Evolutionary conservation across 1,284 basidiomycete species (phyloP).

Genomic region (Ustilago cynodontis): DNA sequence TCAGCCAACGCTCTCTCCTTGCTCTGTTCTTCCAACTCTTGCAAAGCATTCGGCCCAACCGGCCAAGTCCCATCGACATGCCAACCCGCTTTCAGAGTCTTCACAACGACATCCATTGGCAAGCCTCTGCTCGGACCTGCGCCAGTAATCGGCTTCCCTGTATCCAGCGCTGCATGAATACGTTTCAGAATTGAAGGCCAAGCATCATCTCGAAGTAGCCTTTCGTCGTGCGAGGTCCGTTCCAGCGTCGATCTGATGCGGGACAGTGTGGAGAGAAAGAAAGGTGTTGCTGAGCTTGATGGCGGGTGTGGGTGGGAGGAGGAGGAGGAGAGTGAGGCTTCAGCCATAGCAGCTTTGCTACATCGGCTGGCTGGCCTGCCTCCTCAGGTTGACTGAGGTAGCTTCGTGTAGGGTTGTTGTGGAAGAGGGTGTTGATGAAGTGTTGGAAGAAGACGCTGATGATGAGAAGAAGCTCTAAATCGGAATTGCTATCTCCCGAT

Average conservation of each 20-base stretch:
- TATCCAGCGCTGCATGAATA: slow-evolving; percentile 32
- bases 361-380: neutral
- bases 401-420: neutral
- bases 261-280: slow-evolving; percentile 20
- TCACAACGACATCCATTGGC: slow-evolving; percentile 33
- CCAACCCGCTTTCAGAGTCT: slow-evolving; percentile 42
- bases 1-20: slow-evolving; percentile 6
- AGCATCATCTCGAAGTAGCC: slow-evolving; percentile 23
- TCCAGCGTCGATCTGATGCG: slow-evolving; percentile 12
- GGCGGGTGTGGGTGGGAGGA: neutral
- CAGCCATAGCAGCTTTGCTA: slow-evolving; percentile 5
- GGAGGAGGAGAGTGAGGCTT: neutral
- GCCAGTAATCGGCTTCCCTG: slow-evolving; percentile 35
- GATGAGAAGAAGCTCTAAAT: slow-evolving; percentile 2
- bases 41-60: slow-evolving; percentile 26
- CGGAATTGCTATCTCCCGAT: slow-evolving; percentile 5
- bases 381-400: neutral
- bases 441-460: neutral
- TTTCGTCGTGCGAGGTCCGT: slow-evolving; percentile 21
- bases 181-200: slow-evolving; percentile 36
- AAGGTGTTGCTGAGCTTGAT: slow-evolving; percentile 12
- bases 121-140: slow-evolving; percentile 37
- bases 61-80: slow-evolving; percentile 51
- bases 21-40: slow-evolving; percentile 32
- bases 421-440: neutral